These are phyloP conservation scores for Mycena floridula DNA, from an alignment of 768 basidiomycete genomes.

Conservation along the genomic window DNA sequence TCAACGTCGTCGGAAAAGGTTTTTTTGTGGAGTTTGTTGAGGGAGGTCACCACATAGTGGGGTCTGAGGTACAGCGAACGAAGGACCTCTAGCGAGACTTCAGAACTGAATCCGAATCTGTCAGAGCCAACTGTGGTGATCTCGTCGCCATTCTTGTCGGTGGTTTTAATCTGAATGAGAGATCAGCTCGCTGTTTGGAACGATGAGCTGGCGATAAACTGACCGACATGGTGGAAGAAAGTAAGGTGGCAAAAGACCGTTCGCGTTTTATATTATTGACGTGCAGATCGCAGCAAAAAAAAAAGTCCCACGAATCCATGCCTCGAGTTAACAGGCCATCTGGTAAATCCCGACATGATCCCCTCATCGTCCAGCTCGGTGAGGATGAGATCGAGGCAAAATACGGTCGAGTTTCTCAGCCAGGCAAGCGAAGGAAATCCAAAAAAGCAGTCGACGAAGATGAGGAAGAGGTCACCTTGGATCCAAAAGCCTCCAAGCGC, in stretches of 20 bases:
- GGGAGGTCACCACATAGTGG: conserved; percentile 56
- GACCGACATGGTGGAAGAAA: conserved; percentile 14
- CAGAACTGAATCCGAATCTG: conserved; percentile 87
- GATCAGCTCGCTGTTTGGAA: too few species aligned
- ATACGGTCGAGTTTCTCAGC: conserved; percentile 73
- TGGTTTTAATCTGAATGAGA: conserved; percentile 44
- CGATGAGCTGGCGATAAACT: conserved; percentile 6
- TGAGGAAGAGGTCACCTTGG: conserved; percentile 68
- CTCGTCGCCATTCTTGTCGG: conserved; percentile 71
- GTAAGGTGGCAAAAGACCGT: too few species aligned
- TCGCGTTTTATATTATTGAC: neutral
- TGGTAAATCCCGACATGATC: conserved; percentile 73
- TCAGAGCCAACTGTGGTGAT: conserved; percentile 78
- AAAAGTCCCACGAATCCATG: conserved; percentile 31
- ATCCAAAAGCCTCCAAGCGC: conserved; percentile 75
- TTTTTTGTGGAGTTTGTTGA: conserved; percentile 23
- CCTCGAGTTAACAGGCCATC: conserved; percentile 52
- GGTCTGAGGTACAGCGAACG: conserved; percentile 86
- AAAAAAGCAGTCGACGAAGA: conserved; percentile 34
- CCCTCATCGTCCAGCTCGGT: conserved; percentile 77
- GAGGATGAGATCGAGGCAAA: conserved; percentile 72
- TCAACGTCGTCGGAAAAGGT: conserved; percentile 29
- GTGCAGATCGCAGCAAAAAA: neutral
- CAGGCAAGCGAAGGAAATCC: conserved; percentile 68
- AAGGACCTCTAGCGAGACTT: conserved; percentile 72